Base-by-base conservation (phyloP, 2,329 filamentous ascomycete species). In the Elsinoe arachidis region DNA sequence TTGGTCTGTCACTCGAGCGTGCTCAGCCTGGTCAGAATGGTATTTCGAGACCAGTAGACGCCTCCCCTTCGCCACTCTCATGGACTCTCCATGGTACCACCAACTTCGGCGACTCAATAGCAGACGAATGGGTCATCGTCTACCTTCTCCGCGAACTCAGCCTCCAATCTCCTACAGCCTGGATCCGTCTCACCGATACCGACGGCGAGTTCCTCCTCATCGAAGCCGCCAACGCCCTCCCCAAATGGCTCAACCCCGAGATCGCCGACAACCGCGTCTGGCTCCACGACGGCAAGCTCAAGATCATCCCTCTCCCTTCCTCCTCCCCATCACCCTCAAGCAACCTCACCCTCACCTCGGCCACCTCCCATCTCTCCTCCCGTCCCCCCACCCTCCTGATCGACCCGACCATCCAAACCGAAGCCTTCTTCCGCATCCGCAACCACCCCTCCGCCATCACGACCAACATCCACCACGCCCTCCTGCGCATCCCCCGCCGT, bases 101-200 rank as follows among this genome's bases (percentile, higher is more conserved):
- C 0, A 88, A 92, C 68, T 97, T 90, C 66, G 91, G 92, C 7
- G 95, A 99, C 71, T 93, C 90, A 0, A 85, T 97, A 3, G 92
- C 96, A 67, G 93, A 99, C 65, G 95, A 99, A 74, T 99, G 93
- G 95, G 80, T 97, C 5, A 85, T 97, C 59, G 91, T 97, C 17
- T 96, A 91, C 72, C 75, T 97, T 4, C 77, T 99, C 30, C 83
- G 88, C 44, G 86, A 95, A 72, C 74, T 97, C 64, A 91, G 86
- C 64, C 87, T 79, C 63, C 78, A 80, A 37, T 88, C 88, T 65
- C 76, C 82, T 3, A 78, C 86, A 59, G 76, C 90, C 6, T 99
- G 92, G 91, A 81, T 90, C 47, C 84, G 88, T 51, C 80, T 95
- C 3, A 84, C 82, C 59, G 93, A 99, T 69, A 86, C 84, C 51